Evolutionary conservation across 2,329 filamentous ascomycete species (phyloP).

Genomic region (Aspergillus versicolor): DNA sequence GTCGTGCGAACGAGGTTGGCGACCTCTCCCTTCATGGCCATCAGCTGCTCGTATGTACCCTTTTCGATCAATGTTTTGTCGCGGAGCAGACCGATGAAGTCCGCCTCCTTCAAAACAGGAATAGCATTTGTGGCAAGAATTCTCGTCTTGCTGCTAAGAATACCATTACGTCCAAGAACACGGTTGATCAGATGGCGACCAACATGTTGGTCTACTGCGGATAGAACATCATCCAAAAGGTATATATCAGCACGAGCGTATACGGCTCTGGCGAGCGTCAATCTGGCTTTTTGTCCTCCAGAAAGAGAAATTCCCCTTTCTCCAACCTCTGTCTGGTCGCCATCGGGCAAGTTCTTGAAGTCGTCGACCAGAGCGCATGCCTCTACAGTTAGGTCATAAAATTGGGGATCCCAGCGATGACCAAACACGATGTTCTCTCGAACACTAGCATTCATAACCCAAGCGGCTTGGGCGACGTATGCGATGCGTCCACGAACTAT

Average conservation of each 20-base stretch:
- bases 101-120: constrained; percentile 81
- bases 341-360: constrained; percentile 88
- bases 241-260: constrained; percentile 98
- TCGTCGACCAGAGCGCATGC: constrained; percentile 90
- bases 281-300: constrained; percentile 90
- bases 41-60: constrained; percentile 85
- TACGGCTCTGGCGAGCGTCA: constrained; percentile 88
- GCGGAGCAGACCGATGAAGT: constrained; percentile 81
- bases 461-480: constrained; percentile 88
- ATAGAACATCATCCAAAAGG: constrained; percentile 88
- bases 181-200: constrained; percentile 93
- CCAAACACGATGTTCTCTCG: constrained; percentile 97
- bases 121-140: constrained; percentile 96
- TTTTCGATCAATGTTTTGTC: constrained; percentile 82
- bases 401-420: constrained; percentile 86
- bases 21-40: constrained; percentile 92
- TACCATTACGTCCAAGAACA: constrained; percentile 80
- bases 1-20: constrained; percentile 78
- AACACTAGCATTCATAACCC: constrained; percentile 98
- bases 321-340: constrained; percentile 93
- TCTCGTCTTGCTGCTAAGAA: constrained; percentile 81
- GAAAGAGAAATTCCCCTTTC: constrained; percentile 95
- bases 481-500: constrained; percentile 78
- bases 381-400: constrained; percentile 89
- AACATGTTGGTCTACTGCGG: constrained; percentile 97